Base-by-base conservation (phyloP, 306 rosid species). In the Senna siamea region DNA sequence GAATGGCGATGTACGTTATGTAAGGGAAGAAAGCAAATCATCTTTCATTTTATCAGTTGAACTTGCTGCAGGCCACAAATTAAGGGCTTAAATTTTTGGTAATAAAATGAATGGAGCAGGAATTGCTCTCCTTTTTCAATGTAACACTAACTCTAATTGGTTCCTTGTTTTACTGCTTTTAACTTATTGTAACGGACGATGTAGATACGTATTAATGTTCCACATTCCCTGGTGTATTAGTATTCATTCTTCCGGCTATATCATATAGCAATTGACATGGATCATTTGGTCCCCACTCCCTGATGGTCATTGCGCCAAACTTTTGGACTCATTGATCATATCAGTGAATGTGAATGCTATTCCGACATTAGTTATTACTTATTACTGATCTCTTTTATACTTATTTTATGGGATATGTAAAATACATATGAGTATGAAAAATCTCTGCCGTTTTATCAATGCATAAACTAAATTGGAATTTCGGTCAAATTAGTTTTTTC, bases 1-100 rank as follows among this genome's bases (percentile, higher is more conserved):
- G 97, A 89, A 84, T 69, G 99, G 99, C 47, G 97, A 90, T 51
- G 90, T 92, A 15, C 87, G 82, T 40, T 92, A 90, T 80, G 79
- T 94, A 50, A 86, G 87, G 75, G 96, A 92, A 88, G 95, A 81
- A 17, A 96, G 89, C n/a, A 91, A 73, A 70, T 80, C 95, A 2
- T 86, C 86, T 70, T 90, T 94, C 81, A 88, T 89, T 81, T 78
- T 92, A 68, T 76, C 96, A 7, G 92, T 61, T 40, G 95, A 94
- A 83, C 96, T 94, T 69, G 96, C 96, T 51, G 91, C 81, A 10
- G 79, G 89, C 22, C 82, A 79, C 57, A 84, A 79, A 74, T 20
- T 43, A 72, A 50, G 51, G 63, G 54, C 75, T 40, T 67, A 47
- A 74, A 60, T 14, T 67, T 79, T 75, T 74, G 69, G 59, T 15